These are phyloP conservation scores for Pseudogymnoascus sp. DNA, from an alignment of 2,329 filamentous ascomycete species.

Conservation along the genomic window DNA sequence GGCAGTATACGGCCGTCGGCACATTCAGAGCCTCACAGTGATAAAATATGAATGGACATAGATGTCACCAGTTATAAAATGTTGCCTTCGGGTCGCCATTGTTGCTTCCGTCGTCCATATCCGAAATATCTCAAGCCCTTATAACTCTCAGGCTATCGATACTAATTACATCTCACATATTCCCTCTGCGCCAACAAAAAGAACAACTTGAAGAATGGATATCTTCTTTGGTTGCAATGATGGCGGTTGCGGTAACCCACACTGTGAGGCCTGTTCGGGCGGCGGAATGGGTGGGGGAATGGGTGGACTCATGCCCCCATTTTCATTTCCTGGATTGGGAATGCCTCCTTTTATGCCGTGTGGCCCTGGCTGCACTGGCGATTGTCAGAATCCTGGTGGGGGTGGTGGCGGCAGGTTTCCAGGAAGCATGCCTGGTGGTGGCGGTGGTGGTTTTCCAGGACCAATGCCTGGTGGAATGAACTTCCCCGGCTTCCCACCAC, in stretches of 20 bases:
- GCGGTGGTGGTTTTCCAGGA: neutral
- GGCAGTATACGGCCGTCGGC: neutral
- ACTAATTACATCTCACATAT: neutral
- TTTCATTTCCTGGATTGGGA: neutral
- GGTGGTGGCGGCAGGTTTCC: neutral
- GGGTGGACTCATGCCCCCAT: neutral
- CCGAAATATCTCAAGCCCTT: neutral
- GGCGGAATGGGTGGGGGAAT: neutral
- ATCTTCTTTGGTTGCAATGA: neutral
- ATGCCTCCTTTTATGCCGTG: conserved; percentile 3
- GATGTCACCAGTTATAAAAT: neutral
- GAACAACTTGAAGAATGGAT: neutral
- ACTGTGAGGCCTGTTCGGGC: neutral
- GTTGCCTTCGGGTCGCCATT: neutral
- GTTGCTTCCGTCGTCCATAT: neutral
- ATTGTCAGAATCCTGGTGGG: neutral
- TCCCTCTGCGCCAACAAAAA: neutral
- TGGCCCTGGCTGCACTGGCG: neutral
- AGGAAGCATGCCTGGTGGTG: neutral
- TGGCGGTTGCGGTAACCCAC: neutral
- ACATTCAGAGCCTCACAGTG: neutral
- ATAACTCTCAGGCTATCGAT: neutral
- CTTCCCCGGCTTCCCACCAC: neutral
- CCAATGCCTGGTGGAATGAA: conserved; percentile 1
- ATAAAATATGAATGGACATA: neutral